Evolutionary conservation across 345 rosid genomes (phyloP), one percentile per base, ranked within the genome.

Genomic region (Gossypium anomalum): DNA sequence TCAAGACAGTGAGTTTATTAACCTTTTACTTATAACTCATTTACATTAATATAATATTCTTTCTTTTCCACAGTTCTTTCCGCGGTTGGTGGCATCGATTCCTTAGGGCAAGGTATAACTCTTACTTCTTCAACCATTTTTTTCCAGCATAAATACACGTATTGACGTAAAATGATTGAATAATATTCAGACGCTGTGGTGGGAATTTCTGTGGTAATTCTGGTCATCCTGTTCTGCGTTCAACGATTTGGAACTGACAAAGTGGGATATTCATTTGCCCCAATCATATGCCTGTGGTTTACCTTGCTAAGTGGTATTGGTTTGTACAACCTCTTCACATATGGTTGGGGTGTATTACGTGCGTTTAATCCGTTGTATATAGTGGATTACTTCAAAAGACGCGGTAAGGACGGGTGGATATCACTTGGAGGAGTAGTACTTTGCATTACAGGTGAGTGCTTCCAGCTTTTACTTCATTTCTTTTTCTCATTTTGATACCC

Each of bases 361-460:
- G 95, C 97, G 34, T 74, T 92, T 63, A 89, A 90, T 63, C 97
- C 97, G 1, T 75, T 67, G 16, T 90, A 89, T 81, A 86, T 90
- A 1, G 34, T 86, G 1, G 44, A 79, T 13, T 93, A 90, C 77
- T 89, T 93, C 80, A 65, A 16, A 61, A 85, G 89, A 63, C 86
- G 80, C 11, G 90, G 90, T 12, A 85, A 72, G 73, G 0, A 78
- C 0, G 89, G 85, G 1, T 93, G 92, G 92, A 72, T 85, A 8
- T 93, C 98, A 0, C 91, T 92, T 0, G 97, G 98, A 17, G 98
- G 96, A 6, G 77, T 89, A 6, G 75, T 93, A 62, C 85, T 92
- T 12, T 86, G 89, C 81, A 78, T 93, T 7, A 93, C 98, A 76
- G 97, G 97, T 86, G 22, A 74, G 63, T 43, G 15, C 19, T 7